A percentile compares a stretch with the other conserved stretches of the same genome.
phyloP scores from a whole-genome alignment of 768 basidiomycete genomes.

The Xanthoconium stramineum region DNA sequence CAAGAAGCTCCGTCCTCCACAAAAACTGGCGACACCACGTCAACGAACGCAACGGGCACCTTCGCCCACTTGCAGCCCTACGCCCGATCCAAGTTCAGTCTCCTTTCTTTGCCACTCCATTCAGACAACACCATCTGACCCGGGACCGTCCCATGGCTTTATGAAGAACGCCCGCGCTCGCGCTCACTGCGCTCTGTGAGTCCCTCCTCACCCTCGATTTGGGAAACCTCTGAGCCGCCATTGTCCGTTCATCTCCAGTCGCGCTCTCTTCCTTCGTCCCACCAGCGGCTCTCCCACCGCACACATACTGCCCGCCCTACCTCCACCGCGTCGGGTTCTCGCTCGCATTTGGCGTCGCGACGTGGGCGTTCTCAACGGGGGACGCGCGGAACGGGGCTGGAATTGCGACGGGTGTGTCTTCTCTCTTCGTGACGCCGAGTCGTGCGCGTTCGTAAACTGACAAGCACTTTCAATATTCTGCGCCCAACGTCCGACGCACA shows the following conservation, averaged over 20 bases:
- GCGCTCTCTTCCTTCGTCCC: slow-evolving; percentile 36
- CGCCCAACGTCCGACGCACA: too few species aligned
- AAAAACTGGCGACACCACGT: neutral
- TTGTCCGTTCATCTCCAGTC: slow-evolving; percentile 24
- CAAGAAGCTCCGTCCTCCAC: neutral
- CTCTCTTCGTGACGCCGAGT: neutral
- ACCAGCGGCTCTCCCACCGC: slow-evolving; percentile 28
- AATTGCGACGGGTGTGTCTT: slow-evolving; percentile 32
- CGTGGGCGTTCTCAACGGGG: slow-evolving; percentile 39
- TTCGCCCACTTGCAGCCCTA: slow-evolving; percentile 29
- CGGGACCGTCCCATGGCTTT: neutral
- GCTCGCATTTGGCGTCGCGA: slow-evolving; percentile 41
- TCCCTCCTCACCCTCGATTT: neutral
- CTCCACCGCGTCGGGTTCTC: slow-evolving; percentile 43
- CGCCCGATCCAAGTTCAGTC: slow-evolving; percentile 32
- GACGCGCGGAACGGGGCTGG: slow-evolving; percentile 45
- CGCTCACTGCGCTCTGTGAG: slow-evolving; percentile 36
- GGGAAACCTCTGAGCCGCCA: neutral
- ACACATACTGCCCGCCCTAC: slow-evolving; percentile 38
- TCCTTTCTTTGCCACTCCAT: neutral
- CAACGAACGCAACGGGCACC: slow-evolving; percentile 17
- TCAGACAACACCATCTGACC: slow-evolving; percentile 15
- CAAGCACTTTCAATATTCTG: neutral
- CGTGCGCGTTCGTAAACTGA: neutral
- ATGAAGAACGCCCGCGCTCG: slow-evolving; percentile 29